phyloP scores from a whole-genome alignment of 768 basidiomycete genomes.

The Mycena venus region DNA sequence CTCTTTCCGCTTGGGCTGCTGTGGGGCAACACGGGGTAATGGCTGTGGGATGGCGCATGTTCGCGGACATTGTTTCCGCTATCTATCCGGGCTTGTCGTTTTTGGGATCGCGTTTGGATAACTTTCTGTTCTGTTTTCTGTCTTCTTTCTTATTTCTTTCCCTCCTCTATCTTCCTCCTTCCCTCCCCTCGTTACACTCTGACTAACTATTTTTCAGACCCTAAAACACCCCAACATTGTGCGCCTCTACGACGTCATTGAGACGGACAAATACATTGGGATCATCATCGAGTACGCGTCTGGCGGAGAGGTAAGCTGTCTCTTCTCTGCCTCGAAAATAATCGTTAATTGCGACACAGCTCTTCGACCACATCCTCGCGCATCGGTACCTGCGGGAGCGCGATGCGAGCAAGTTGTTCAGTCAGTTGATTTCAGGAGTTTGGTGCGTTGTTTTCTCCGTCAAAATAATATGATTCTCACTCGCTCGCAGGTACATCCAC shows the following conservation, averaged over 20 bases:
- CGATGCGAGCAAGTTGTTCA: conserved; percentile 96
- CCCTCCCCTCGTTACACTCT: background rate
- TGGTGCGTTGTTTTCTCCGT: conserved; percentile 55
- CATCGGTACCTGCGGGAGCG: conserved; percentile 96
- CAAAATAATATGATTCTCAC: background rate
- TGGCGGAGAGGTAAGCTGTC: too few relatives aligned
- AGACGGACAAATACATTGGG: conserved; percentile 99
- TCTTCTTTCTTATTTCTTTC: background rate
- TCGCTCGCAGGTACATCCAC: conserved; percentile 57
- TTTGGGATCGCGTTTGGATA: too few relatives aligned
- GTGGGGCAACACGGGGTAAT: too few relatives aligned
- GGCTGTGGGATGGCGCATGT: too few relatives aligned
- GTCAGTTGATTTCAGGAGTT: conserved; percentile 97
- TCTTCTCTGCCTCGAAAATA: too few relatives aligned
- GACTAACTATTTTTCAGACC: conserved; percentile 62
- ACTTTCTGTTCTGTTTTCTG: too few relatives aligned
- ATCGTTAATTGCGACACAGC: too few relatives aligned
- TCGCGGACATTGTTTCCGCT: too few relatives aligned
- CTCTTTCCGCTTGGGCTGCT: too few relatives aligned
- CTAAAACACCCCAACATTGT: conserved; percentile 99
- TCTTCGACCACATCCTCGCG: conserved; percentile 98
- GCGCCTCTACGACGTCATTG: conserved; percentile 97
- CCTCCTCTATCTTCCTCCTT: background rate
- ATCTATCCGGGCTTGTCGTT: too few relatives aligned
- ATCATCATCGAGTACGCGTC: conserved; percentile 99